Base-by-base conservation (phyloP, 2,329 filamentous ascomycete genomes). In the Penicillium sp. region DNA sequence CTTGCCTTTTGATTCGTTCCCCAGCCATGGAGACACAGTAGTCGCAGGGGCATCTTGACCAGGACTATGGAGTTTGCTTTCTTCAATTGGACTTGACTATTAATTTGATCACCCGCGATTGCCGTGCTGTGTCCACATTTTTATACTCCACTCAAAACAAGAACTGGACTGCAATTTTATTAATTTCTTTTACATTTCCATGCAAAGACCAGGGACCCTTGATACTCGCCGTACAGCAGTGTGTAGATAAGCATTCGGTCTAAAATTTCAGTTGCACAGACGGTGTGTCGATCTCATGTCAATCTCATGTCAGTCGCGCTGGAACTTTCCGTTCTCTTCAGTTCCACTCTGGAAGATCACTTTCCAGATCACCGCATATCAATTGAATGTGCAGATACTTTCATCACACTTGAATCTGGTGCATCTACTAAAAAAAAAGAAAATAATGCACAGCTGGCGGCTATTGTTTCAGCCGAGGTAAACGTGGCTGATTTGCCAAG, bases 11-110 rank as follows among this genome's bases (percentile, higher is more conserved):
- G 52, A 52, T 68, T 70, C n/a, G 67, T 71, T 4, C 70, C 70
- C 63, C 62, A 67, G 21, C 69, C 69, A 63, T 71, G 70, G 27
- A 73, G 65, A 50, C 70, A 72, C 31, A 71, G 60, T 22, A 73
- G 55, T 48, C 62, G 60, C 50, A 71, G 56, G n/a, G 63, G 61
- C 67, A 69, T 69, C 13, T 31, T 27, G 24, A 27, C 8, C 24
- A 27, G 24, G 24, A 27, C 24, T 27, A 27, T 27, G 24, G 24
- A 8, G 24, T 6, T 27, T 18, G 18, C 18, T 34, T 14, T 7
- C 13, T 34, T 34, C 31, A 11, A 11, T 36, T 36, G 34, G 13
- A 36, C 13, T 36, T 36, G 11, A 14, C 14, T 22, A 48, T 24
- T 6, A 29, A 36, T 21, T 2, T 24, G 16, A 42, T 16, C 29